A percentile compares a stretch with the other conserved stretches of the same genome.
phyloP scores from a whole-genome alignment of 306 rosid genomes.

The Malus sieversii region DNA sequence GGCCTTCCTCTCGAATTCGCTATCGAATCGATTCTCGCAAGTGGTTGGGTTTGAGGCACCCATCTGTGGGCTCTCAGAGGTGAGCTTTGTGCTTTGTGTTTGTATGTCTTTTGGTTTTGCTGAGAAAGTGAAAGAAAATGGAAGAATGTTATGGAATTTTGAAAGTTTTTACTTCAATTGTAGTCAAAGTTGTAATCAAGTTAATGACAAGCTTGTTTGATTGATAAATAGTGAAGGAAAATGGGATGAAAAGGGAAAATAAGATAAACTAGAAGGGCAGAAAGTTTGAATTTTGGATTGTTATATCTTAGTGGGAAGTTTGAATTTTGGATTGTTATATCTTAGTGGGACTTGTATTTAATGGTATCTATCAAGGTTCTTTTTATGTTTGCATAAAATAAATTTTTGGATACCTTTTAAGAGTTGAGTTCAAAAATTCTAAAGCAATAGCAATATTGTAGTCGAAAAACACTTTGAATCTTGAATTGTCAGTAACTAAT shows the following conservation, averaged over 20 bases:
- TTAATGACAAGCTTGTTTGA: not conserved
- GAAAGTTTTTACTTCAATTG: not conserved
- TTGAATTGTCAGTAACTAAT: not conserved
- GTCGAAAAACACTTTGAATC: not conserved
- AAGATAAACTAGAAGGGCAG: not conserved
- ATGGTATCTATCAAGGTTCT: not conserved
- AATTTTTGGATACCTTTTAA: not conserved
- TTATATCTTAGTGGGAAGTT: not conserved
- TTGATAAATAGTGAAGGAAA: not conserved
- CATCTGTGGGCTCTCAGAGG: slow-evolving; percentile 35
- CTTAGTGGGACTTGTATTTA: not conserved
- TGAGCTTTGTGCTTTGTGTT: not conserved
- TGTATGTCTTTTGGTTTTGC: not conserved
- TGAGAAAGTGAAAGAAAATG: not conserved
- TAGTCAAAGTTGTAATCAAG: not conserved
- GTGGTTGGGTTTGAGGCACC: slow-evolving; percentile 39
- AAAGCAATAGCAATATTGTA: not conserved
- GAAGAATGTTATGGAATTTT: not conserved
- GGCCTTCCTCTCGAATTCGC: slow-evolving; percentile 45
- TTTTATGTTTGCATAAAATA: not conserved
- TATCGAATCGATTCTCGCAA: slow-evolving; percentile 51
- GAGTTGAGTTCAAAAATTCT: not conserved
- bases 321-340: not conserved
- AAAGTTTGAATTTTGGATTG: not conserved
- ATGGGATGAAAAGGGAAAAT: not conserved